Evolutionary conservation across 78 protist genomes (phyloP), one percentile per base, ranked within the genome.

Genomic region (Dictyostelium discoideum): DNA sequence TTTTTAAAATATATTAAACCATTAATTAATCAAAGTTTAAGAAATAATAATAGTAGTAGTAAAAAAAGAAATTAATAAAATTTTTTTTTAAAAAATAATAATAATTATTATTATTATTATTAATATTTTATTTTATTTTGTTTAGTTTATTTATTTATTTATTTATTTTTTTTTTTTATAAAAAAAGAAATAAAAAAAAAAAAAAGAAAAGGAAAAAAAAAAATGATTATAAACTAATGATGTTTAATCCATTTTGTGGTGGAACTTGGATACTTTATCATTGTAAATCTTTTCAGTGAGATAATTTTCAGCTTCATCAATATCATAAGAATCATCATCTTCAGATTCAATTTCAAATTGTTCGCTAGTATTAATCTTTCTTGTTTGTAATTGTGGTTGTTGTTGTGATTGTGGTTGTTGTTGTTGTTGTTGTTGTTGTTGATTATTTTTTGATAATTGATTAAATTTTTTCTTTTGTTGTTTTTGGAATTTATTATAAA

Each of bases 291-390:
- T 60, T 60, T 60, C 69, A 20, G 69, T 60, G 26, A 60, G 16
- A 60, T 60, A 60, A 60, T 60, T 20, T 60, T 60, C 69, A 20
- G 69, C 69, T 14, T 60, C 69, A 60, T 60, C 69, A 20, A 60
- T 60, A 20, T 60, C 69, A 60, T 60, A 60, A 20, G 26, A 16
- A 26, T 69, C 77, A 11, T 69, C 77, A 11, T 69, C 18, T n/a
- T 69, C 77, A 26, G 77, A 69, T 39, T 69, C 29, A 69, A 69
- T 69, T 69, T 69, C 77, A 69, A 69, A 69, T 69, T 69, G 77
- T 69, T 69, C 77, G 26, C 77, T 69, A 4, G 77, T 69, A 69
- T 69, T 69, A 69, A 69, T 69, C 18, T 29, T 69, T 69, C 77
- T 69, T 11, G 39, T 69, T 69, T n/a, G 77, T 69, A 10, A 69